These are phyloP conservation scores for Herpotrichia juniperi DNA, from an alignment of 2,329 filamentous ascomycete species.

Conservation along the genomic window DNA sequence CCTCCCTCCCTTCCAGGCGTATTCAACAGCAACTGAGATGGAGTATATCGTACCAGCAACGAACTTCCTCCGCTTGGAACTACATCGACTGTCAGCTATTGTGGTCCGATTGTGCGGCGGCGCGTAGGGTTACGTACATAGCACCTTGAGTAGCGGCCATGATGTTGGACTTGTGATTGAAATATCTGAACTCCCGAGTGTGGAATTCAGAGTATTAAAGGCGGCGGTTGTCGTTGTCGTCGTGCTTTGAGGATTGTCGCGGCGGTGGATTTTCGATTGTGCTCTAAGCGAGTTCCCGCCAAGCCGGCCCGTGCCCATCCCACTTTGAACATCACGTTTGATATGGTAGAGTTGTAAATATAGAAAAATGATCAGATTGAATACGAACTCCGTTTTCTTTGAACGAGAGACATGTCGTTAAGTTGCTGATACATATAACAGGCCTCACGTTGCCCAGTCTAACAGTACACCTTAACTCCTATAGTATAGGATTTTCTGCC, in stretches of 20 bases:
- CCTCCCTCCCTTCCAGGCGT: slow-evolving; percentile 69
- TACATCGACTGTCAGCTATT: slow-evolving; percentile 49
- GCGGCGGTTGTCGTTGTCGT: slow-evolving; percentile 39
- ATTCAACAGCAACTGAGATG: slow-evolving; percentile 13
- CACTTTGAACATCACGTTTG: no score
- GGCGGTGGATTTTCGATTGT: slow-evolving; percentile 12
- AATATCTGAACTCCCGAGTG: slow-evolving; percentile 41
- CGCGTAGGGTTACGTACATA: slow-evolving; percentile 42
- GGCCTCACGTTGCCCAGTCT: no score
- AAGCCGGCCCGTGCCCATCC: slow-evolving; percentile 4
- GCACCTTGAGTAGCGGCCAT: slow-evolving; percentile 50
- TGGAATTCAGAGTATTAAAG: slow-evolving; percentile 38
- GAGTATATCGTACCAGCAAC: slow-evolving; percentile 52
- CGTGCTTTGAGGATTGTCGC: slow-evolving; percentile 26
- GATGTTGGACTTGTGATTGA: slow-evolving; percentile 41
- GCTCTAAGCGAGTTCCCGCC: slow-evolving; percentile 23
- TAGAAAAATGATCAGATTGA: no score
- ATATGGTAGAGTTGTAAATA: no score
- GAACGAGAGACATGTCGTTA: no score
- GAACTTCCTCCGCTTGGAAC: slow-evolving; percentile 85
- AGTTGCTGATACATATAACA: no score
- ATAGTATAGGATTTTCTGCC: no score
- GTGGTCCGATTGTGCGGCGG: neutral
- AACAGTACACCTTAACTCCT: no score
- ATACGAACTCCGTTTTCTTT: no score